These are phyloP conservation scores for Naganishia kalamii DNA, from an alignment of 768 basidiomycete genomes.

Conservation along the genomic window DNA sequence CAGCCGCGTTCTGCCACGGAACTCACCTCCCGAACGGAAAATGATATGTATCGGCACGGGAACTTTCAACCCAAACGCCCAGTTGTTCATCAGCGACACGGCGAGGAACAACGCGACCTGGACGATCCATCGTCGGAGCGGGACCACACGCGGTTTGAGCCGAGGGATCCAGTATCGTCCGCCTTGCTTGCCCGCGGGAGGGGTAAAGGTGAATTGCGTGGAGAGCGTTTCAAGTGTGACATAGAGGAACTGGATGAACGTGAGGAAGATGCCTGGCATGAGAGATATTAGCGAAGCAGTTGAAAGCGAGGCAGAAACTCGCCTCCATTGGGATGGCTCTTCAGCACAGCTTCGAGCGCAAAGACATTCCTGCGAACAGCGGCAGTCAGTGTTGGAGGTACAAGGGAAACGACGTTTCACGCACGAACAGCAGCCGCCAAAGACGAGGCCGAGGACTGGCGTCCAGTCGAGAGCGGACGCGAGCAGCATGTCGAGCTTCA, in stretches of 20 bases:
- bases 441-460: constrained; percentile 59
- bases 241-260: constrained; percentile 77
- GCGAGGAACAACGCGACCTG: constrained; percentile 66
- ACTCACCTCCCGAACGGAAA: constrained; percentile 70
- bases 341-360: constrained; percentile 68
- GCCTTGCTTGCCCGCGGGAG: neutral
- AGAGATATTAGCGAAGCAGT: neutral
- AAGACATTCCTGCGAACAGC: constrained; percentile 55
- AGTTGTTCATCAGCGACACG: constrained; percentile 70
- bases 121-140: constrained; percentile 60
- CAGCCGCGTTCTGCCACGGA: neutral
- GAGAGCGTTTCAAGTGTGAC: constrained; percentile 64
- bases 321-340: constrained; percentile 65
- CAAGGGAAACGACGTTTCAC: constrained; percentile 13
- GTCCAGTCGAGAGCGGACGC: constrained; percentile 52
- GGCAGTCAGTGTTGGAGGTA: neutral
- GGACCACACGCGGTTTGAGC: constrained; percentile 63
- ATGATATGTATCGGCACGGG: constrained; percentile 75
- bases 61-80: constrained; percentile 57
- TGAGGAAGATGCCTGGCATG: constrained; percentile 64
- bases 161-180: constrained; percentile 41
- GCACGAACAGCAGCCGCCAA: constrained; percentile 75
- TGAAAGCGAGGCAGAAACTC: constrained; percentile 23
- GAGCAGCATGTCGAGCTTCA: neutral
- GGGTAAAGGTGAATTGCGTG: constrained; percentile 53